phyloP scores from a whole-genome alignment of 2,329 filamentous ascomycete genomes.

The Stemphylium beticola region DNA sequence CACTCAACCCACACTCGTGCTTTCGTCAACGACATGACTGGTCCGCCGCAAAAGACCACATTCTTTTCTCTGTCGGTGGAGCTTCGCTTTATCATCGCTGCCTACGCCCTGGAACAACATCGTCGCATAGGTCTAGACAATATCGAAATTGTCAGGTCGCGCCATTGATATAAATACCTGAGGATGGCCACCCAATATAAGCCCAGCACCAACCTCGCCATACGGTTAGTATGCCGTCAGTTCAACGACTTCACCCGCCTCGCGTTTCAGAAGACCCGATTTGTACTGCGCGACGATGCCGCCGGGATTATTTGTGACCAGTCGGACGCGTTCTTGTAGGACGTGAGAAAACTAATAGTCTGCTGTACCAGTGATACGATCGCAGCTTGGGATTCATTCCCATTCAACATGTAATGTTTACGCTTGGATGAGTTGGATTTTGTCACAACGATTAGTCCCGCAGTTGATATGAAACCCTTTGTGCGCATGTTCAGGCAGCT shows the following conservation, averaged over 20 bases:
- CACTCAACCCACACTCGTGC: background rate
- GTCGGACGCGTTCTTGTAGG: slow-evolving; percentile 26
- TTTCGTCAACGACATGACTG: background rate
- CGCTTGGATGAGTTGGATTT: slow-evolving; percentile 34
- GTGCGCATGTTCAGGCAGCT: background rate
- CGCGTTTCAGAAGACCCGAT: slow-evolving; percentile 46
- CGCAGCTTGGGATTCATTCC: slow-evolving; percentile 37
- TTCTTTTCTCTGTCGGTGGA: slow-evolving; percentile 47
- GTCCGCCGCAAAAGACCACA: background rate
- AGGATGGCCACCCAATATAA: background rate
- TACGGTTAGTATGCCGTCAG: slow-evolving; percentile 49
- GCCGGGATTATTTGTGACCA: slow-evolving; percentile 20
- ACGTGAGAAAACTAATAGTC: slow-evolving; percentile 42
- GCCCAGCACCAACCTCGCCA: slow-evolving; percentile 32
- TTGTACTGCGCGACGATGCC: slow-evolving; percentile 32
- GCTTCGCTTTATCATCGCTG: slow-evolving; percentile 44
- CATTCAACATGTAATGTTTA: slow-evolving; percentile 41
- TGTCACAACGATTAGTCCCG: slow-evolving; percentile 21
- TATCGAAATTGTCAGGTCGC: background rate
- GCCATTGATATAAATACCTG: no score
- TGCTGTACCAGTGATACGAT: slow-evolving; percentile 36
- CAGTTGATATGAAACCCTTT: no score
- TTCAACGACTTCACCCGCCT: slow-evolving; percentile 46
- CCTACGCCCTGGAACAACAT: slow-evolving; percentile 25
- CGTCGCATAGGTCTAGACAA: background rate